phyloP scores from a whole-genome alignment of 2,329 filamentous ascomycete genomes.

The Scedosporium aurantiacum region DNA sequence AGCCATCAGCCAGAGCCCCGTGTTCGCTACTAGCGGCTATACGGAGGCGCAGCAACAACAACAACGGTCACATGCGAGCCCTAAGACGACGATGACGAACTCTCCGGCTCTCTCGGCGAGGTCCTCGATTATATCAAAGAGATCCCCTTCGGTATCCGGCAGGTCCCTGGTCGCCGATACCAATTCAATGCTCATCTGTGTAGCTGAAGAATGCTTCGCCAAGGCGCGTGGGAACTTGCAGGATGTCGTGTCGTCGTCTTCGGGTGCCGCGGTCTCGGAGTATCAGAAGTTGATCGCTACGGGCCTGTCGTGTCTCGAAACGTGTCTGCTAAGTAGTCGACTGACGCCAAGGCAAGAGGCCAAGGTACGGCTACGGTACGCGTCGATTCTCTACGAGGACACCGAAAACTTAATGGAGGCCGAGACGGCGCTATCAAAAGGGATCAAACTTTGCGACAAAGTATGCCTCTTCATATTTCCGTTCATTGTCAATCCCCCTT shows the following conservation, averaged over 20 bases:
- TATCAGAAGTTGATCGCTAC: slow-evolving; percentile 65
- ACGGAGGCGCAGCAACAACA: slow-evolving; percentile 8
- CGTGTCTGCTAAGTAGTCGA: slow-evolving; percentile 50
- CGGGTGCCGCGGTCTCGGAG: slow-evolving; percentile 34
- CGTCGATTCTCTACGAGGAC: slow-evolving; percentile 60
- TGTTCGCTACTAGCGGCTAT: neutral
- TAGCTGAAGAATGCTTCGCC: slow-evolving; percentile 65
- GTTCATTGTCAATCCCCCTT: neutral
- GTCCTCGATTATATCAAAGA: slow-evolving; percentile 29
- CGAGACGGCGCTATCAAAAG: slow-evolving; percentile 61
- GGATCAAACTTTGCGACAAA: slow-evolving; percentile 58
- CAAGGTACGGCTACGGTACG: slow-evolving; percentile 58
- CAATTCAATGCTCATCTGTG: slow-evolving; percentile 51
- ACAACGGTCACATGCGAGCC: slow-evolving; percentile 23
- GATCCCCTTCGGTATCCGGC: slow-evolving; percentile 28
- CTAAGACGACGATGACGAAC: slow-evolving; percentile 27
- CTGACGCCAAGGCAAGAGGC: slow-evolving; percentile 58
- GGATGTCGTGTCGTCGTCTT: slow-evolving; percentile 38
- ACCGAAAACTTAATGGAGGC: slow-evolving; percentile 66
- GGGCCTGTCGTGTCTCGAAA: slow-evolving; percentile 61
- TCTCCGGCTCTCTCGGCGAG: slow-evolving; percentile 29
- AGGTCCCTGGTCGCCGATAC: slow-evolving; percentile 36
- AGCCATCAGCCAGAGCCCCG: slow-evolving; percentile 12
- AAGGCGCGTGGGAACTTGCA: slow-evolving; percentile 41
- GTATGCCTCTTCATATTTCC: slow-evolving; percentile 21